phyloP scores from a whole-genome alignment of 768 basidiomycete genomes.

The Porphyrellus cyaneotinctus region DNA sequence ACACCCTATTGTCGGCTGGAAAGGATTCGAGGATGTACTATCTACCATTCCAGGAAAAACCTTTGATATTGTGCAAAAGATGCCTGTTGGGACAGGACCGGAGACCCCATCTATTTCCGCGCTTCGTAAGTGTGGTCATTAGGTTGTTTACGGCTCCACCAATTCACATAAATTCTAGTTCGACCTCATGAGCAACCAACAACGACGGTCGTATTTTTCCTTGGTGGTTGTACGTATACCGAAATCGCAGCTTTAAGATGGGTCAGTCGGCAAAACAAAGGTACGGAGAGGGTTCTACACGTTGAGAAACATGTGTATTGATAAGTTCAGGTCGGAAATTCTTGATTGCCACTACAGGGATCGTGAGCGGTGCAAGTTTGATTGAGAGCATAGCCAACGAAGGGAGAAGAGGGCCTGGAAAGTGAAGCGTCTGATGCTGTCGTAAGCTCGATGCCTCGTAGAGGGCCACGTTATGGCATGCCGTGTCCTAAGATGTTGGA shows the following conservation, averaged over 20 bases:
- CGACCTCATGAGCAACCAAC: slow-evolving; percentile 56
- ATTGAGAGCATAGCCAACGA: slow-evolving; percentile 62
- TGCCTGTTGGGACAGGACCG: slow-evolving; percentile 26
- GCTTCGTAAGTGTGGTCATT: slow-evolving; percentile 32
- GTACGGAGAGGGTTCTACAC: slow-evolving; percentile 35
- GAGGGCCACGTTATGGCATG: slow-evolving; percentile 1
- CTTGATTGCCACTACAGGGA: slow-evolving; percentile 88
- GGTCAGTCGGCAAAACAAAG: slow-evolving; percentile 83
- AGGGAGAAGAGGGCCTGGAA: slow-evolving; percentile 24
- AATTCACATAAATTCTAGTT: slow-evolving; percentile 31
- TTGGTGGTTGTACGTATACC: slow-evolving; percentile 96
- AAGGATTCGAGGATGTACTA: slow-evolving; percentile 91
- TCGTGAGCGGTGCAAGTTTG: slow-evolving; percentile 74
- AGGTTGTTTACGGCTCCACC: not conserved
- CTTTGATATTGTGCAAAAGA: slow-evolving; percentile 67
- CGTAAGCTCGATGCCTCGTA: slow-evolving; percentile 8
- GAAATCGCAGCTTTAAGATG: slow-evolving; percentile 95
- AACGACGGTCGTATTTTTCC: slow-evolving; percentile 92
- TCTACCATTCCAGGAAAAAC: slow-evolving; percentile 79
- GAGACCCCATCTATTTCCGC: slow-evolving; percentile 27
- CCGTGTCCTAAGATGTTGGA: slow-evolving; percentile 13
- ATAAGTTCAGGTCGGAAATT: slow-evolving; percentile 68
- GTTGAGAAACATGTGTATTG: slow-evolving; percentile 2
- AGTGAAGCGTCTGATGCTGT: slow-evolving; percentile 39
- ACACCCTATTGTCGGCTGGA: slow-evolving; percentile 94